Evolutionary conservation across 2,329 filamentous ascomycete species (phyloP), one percentile per base, ranked within the genome.

Genomic region (Stagonosporopsis tanaceti): DNA sequence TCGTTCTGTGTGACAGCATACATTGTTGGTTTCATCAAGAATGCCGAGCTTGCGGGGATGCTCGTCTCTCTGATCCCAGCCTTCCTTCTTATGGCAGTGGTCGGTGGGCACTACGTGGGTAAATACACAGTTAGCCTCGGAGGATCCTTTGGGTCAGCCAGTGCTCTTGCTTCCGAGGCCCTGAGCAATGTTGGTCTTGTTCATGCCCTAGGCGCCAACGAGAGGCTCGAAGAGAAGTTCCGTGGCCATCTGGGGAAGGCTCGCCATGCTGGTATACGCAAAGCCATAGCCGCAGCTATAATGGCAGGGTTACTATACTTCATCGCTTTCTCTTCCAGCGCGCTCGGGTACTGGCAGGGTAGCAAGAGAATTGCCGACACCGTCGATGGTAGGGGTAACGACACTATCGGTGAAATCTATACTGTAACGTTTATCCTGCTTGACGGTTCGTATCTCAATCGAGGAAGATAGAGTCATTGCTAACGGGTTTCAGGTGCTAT

Each of bases 1-100:
- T 85, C 86, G 2, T 91, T 89, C 72, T 90, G 90, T 67, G 69
- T 89, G 50, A 86, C 88, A 0, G 85, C 87, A 3, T 90, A 89
- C 60, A 79, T 87, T 4, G 84, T 91, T 15, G 87, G 87, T 1
- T 91, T 91, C 61, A 84, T 87, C 69, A 86, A 88, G 65, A 81
- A 89, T 63, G 79, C 83, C 15, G 80, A 80, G 46, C 79, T 91
- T 8, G 87, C 89, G 0, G 87, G 80, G 4, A 89, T 90, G 74
- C 79, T 91, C 30, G 70, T 89, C 9, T 87, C 85, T 0, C 68
- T 89, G 40, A 78, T 89, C 2, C 87, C 87, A 0, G 86, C 86
- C 0, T 89, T 86, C 66, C 71, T 89, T 48, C 59, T 88, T 35
- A 85, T 88, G 79, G 82, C 82, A 2, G 78, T 82, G 22, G 71